These are phyloP conservation scores for Blastobotrys elegans DNA, from an alignment of 1,139 yeast genomes.

Conservation along the genomic window DNA sequence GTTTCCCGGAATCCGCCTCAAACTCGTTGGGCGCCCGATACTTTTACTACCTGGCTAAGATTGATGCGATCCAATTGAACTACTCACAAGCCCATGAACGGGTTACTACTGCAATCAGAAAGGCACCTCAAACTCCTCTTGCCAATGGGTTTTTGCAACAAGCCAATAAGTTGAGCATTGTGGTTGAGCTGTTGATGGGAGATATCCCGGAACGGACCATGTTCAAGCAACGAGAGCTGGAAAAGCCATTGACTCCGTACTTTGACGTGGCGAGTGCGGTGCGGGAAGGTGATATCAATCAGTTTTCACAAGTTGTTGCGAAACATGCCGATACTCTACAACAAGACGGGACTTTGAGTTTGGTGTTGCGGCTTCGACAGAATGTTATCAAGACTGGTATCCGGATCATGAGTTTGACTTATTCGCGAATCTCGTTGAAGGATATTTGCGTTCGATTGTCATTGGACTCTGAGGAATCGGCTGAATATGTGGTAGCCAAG, in stretches of 20 bases:
- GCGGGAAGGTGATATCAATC: constrained; percentile 79
- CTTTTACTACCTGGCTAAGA: constrained; percentile 81
- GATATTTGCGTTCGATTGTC: constrained; percentile 88
- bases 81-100: constrained; percentile 88
- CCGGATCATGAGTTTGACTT: constrained; percentile 85
- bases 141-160: constrained; percentile 86
- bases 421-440: constrained; percentile 83
- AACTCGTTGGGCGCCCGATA: constrained; percentile 90
- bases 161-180: constrained; percentile 81
- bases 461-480: constrained; percentile 89
- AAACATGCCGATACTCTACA: constrained; percentile 60
- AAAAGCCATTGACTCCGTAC: constrained; percentile 68
- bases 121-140: constrained; percentile 88
- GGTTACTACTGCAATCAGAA: constrained; percentile 88
- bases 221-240: constrained; percentile 61
- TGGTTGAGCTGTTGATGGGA: constrained; percentile 91
- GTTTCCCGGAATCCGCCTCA: constrained; percentile 80
- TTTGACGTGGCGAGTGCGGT: constrained; percentile 88
- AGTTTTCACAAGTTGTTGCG: constrained; percentile 70
- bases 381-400: constrained; percentile 98
- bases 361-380: constrained; percentile 87
- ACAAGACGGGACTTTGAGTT: constrained; percentile 75
- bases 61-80: constrained; percentile 88
- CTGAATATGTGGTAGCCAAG: constrained; percentile 94
- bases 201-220: constrained; percentile 91